phyloP scores from a whole-genome alignment of 345 rosid genomes.

The Euphorbia pulcherrima region DNA sequence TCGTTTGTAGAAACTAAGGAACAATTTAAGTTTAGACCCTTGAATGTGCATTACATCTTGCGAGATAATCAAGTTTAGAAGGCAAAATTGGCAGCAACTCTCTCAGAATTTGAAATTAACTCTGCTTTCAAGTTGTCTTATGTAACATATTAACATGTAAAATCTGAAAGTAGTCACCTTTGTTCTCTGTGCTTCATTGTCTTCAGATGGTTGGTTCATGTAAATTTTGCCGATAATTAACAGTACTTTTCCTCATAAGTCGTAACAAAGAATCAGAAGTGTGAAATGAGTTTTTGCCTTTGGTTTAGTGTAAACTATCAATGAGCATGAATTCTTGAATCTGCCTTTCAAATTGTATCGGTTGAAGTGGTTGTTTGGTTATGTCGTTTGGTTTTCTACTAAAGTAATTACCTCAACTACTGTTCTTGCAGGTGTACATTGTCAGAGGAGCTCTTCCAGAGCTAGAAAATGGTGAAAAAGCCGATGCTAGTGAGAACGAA shows the following conservation, averaged over 20 bases:
- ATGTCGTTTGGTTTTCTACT: neutral
- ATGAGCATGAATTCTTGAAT: neutral
- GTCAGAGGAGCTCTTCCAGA: conserved; percentile 25
- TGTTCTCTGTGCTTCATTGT: neutral
- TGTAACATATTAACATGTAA: neutral
- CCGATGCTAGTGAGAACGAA: conserved; percentile 17
- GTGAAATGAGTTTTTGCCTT: too few species aligned
- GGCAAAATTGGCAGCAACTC: too few species aligned
- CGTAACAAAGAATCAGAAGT: neutral
- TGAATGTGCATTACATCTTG: too few species aligned
- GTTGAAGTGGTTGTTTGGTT: neutral
- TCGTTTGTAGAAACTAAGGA: neutral
- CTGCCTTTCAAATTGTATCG: neutral
- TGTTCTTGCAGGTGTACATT: conserved; percentile 35
- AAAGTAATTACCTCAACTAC: neutral
- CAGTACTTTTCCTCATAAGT: neutral
- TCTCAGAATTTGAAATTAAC: neutral
- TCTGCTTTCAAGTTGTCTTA: neutral
- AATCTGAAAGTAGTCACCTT: neutral
- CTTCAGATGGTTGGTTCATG: neutral
- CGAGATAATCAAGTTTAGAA: too few species aligned
- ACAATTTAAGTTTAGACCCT: too few species aligned
- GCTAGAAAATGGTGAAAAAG: conserved; percentile 16
- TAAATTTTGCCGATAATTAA: neutral
- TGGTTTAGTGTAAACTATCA: neutral